Evolutionary conservation across 2,329 filamentous ascomycete genomes (phyloP).

Genomic region (Coleophoma cylindrospora): DNA sequence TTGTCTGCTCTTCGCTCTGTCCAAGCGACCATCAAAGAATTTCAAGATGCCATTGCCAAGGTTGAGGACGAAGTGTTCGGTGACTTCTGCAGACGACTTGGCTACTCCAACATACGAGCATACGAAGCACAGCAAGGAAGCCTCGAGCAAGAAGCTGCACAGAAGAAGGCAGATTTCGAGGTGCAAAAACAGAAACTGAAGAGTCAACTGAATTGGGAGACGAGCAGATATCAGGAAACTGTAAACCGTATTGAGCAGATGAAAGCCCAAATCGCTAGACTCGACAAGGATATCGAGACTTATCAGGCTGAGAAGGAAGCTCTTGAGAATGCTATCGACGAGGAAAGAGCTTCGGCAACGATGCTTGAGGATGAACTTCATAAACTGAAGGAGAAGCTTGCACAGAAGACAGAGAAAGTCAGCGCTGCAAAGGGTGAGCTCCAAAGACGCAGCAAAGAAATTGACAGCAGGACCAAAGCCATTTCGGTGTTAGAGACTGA

Average conservation of each 20-base stretch:
- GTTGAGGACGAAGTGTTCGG: constrained; percentile 88
- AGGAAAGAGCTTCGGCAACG: constrained; percentile 72
- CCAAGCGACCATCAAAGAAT: constrained; percentile 47
- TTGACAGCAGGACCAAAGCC: constrained; percentile 69
- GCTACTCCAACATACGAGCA: constrained; percentile 83
- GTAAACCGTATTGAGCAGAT: constrained; percentile 65
- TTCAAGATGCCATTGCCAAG: constrained; percentile 62
- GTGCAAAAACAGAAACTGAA: constrained; percentile 76
- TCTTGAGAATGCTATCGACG: constrained; percentile 69
- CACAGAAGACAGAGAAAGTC: constrained; percentile 68
- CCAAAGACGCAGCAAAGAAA: constrained; percentile 77
- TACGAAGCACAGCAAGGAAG: constrained; percentile 94
- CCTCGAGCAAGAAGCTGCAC: constrained; percentile 81
- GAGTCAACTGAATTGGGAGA: constrained; percentile 53
- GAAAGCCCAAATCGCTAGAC: constrained; percentile 59
- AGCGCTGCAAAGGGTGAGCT: constrained; percentile 75
- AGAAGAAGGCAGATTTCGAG: constrained; percentile 82
- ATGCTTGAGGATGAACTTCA: constrained; percentile 68
- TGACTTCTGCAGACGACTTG: constrained; percentile 79
- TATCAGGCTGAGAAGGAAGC: constrained; percentile 68
- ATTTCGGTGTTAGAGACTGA: constrained; percentile 78
- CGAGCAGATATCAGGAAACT: constrained; percentile 48
- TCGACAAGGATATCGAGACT: constrained; percentile 63
- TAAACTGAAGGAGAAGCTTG: constrained; percentile 61
- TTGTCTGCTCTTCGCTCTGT: constrained; percentile 61